These are phyloP conservation scores for Diaporthe sp. DNA, from an alignment of 2,329 filamentous ascomycete genomes.

Conservation along the genomic window DNA sequence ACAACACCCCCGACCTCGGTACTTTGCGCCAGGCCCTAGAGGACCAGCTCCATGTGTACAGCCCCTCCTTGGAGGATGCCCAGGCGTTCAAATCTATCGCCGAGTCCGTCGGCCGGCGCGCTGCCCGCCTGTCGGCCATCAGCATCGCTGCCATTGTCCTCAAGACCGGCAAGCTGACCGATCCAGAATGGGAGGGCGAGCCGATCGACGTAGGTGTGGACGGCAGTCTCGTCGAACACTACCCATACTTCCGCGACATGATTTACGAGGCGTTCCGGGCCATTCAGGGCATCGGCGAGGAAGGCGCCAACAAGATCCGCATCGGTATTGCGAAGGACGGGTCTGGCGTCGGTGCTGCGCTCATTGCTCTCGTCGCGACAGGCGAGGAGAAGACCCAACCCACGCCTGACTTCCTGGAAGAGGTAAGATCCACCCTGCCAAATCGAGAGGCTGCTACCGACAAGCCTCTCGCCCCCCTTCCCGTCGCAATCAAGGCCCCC, in stretches of 20 bases:
- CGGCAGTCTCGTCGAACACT: slow-evolving; percentile 94
- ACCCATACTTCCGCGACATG: slow-evolving; percentile 91
- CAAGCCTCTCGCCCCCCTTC: background rate
- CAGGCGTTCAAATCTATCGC: slow-evolving; percentile 88
- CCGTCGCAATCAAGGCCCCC: background rate
- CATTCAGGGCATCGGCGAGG: slow-evolving; percentile 81
- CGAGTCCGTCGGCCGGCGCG: slow-evolving; percentile 87
- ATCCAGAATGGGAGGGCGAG: slow-evolving; percentile 72
- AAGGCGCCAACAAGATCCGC: slow-evolving; percentile 86
- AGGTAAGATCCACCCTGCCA: slow-evolving; percentile 38
- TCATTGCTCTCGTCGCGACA: slow-evolving; percentile 93
- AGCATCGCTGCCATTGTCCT: slow-evolving; percentile 89
- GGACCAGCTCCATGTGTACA: slow-evolving; percentile 80
- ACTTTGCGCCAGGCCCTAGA: slow-evolving; percentile 84
- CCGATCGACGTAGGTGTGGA: slow-evolving; percentile 93
- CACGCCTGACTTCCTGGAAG: slow-evolving; percentile 37
- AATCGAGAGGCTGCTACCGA: background rate
- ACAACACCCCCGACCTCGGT: slow-evolving; percentile 79
- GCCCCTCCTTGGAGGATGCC: slow-evolving; percentile 85
- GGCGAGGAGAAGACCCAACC: slow-evolving; percentile 66
- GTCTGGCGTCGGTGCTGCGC: slow-evolving; percentile 92
- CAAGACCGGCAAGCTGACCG: slow-evolving; percentile 79
- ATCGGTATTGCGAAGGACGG: slow-evolving; percentile 99
- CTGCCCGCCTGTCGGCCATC: slow-evolving; percentile 88
- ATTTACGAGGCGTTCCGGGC: slow-evolving; percentile 85